These are phyloP conservation scores for Begonia loranthoides DNA, from an alignment of 306 rosid genomes.

Conservation along the genomic window DNA sequence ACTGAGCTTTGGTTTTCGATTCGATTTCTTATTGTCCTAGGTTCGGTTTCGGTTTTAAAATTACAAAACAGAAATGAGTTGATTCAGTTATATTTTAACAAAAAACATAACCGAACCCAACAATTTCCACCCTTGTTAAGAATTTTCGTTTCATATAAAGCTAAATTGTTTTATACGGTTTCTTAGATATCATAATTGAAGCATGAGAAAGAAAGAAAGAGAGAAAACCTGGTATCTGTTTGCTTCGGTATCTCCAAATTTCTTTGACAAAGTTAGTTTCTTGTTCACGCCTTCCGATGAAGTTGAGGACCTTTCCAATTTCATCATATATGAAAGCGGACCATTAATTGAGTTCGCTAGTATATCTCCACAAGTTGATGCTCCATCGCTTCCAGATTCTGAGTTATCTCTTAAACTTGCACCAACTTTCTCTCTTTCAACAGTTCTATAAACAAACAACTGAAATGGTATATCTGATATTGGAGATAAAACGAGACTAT, in stretches of 20 bases:
- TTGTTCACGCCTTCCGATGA: slow-evolving; percentile 24
- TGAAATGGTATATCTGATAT: slow-evolving; percentile 63
- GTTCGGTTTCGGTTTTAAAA: no score
- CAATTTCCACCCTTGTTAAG: no score
- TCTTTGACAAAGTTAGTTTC: slow-evolving; percentile 24
- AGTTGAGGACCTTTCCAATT: slow-evolving; percentile 26
- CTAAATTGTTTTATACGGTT: no score
- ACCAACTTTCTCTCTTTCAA: slow-evolving; percentile 34
- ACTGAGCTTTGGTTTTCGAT: no score
- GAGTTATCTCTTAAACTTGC: slow-evolving; percentile 36
- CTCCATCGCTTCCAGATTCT: slow-evolving; percentile 63
- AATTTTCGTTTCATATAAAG: no score
- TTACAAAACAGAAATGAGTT: no score
- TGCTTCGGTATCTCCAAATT: slow-evolving; percentile 25
- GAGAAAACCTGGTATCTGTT: slow-evolving; percentile 36
- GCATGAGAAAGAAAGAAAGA: not conserved
- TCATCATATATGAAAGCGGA: no score
- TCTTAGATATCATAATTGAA: no score
- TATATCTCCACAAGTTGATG: slow-evolving; percentile 67
- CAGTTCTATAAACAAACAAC: slow-evolving; percentile 50
- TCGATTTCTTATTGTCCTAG: no score
- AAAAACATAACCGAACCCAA: no score
- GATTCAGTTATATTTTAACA: no score
- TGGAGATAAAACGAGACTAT: slow-evolving; percentile 21
- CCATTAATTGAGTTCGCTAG: slow-evolving; percentile 37